These are phyloP conservation scores for Striga hermonthica DNA, from an alignment of 305 asterid genomes.

Conservation along the genomic window DNA sequence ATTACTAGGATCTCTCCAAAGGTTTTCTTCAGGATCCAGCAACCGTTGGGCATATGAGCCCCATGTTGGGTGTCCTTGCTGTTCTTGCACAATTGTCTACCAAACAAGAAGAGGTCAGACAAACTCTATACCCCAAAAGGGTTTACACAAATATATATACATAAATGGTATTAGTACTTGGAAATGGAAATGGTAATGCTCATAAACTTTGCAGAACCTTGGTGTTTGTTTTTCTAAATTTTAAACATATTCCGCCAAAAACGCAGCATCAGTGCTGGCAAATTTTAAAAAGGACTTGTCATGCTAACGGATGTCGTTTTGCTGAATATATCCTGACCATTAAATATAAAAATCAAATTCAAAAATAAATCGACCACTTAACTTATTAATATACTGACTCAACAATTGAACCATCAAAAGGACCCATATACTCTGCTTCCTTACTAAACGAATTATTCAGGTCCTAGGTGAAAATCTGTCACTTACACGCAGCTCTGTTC, in stretches of 20 bases:
- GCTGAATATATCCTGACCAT: slow-evolving; percentile 17
- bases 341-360: background rate
- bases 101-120: slow-evolving; percentile 30
- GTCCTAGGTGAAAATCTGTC: slow-evolving; percentile 24
- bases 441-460: slow-evolving; percentile 25
- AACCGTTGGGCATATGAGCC: slow-evolving; percentile 84
- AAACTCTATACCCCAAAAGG: slow-evolving; percentile 2
- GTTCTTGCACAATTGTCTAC: slow-evolving; percentile 86
- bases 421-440: slow-evolving; percentile 22
- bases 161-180: background rate
- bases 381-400: background rate
- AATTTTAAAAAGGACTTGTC: slow-evolving; percentile 8
- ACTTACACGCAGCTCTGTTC: slow-evolving; percentile 73
- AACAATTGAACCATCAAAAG: slow-evolving; percentile 20
- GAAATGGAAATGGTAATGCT: slow-evolving; percentile 8
- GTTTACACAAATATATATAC: background rate
- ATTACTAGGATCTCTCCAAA: slow-evolving; percentile 82
- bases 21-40: slow-evolving; percentile 77
- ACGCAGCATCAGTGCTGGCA: background rate
- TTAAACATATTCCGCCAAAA: slow-evolving; percentile 13
- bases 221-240: slow-evolving; percentile 1
- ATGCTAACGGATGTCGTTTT: slow-evolving; percentile 8
- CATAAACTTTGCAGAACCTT: slow-evolving; percentile 21
- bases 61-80: slow-evolving; percentile 85
- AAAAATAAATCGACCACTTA: slow-evolving; percentile 1